Evolutionary conservation across 768 basidiomycete genomes (phyloP).

Genomic region (Candolleomyces efflorescens): DNA sequence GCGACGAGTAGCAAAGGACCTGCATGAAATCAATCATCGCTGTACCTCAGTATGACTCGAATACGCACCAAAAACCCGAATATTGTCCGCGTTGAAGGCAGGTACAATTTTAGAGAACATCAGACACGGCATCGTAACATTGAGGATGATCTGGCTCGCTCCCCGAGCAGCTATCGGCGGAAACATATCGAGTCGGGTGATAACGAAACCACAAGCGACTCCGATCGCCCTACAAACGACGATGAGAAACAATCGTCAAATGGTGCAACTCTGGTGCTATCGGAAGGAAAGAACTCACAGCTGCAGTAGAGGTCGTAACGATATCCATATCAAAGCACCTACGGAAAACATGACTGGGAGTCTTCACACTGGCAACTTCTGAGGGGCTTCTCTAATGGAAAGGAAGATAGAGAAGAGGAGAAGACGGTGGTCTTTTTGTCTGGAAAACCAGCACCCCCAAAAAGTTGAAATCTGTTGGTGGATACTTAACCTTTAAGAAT

Average conservation of each 20-base stretch:
- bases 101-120: conserved; percentile 73
- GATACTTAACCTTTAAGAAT: too few relatives aligned
- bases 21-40: conserved; percentile 18
- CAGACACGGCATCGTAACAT: conserved; percentile 58
- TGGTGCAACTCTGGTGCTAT: background rate
- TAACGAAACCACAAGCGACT: conserved; percentile 48
- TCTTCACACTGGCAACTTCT: background rate
- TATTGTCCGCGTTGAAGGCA: conserved; percentile 55
- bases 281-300: conserved; percentile 36
- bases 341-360: background rate
- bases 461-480: too few relatives aligned
- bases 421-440: too few relatives aligned
- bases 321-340: background rate
- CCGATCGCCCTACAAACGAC: conserved; percentile 42
- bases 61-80: conserved; percentile 46
- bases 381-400: too few relatives aligned
- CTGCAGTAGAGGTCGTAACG: conserved; percentile 47
- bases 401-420: too few relatives aligned
- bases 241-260: background rate
- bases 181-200: conserved; percentile 60
- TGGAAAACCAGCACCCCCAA: too few relatives aligned
- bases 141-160: conserved; percentile 58
- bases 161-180: conserved; percentile 54
- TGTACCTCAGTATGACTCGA: background rate
- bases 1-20: conserved; percentile 64